Evolutionary conservation across 1,139 yeast species (phyloP), one percentile per base, ranked within the genome.

Genomic region (Diutina pseudorugosa): DNA sequence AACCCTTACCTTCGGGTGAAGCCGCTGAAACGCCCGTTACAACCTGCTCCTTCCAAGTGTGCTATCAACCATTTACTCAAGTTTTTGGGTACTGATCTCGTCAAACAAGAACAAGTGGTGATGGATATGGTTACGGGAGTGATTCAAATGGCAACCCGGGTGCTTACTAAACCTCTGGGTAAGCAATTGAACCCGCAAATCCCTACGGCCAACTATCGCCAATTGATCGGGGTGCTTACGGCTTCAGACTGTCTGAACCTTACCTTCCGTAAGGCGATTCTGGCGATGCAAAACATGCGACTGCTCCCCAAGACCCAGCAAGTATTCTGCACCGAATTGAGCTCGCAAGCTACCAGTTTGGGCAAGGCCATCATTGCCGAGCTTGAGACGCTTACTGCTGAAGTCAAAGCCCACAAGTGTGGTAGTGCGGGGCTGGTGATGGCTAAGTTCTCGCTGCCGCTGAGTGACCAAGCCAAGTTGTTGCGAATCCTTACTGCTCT

Each of bases 391-490:
- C 71, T 90, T 52, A 36, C 48, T 1, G 51, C 52, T 9, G 50
- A 52, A 18, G 55, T 52, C 20, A 51, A 48, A 21, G 59, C 66
- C 33, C 58, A 30, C 36, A 30, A 30, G 36, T 30, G 36, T 30
- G 36, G 36, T 12, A 60, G 60, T 4, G 41, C 27, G 18, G 25
- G 25, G 18, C 79, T 77, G 52, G 66, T 77, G 1, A 73, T 90
- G 57, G 71, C 80, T 18, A 80, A 80, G 59, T 89, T 91, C 61
- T 85, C 94, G 16, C 82, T 91, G 0, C 81, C 91, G 2, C 82
- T 88, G 51, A 86, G 96, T 0, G 90, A 86, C 56, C 98, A 91
- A 65, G 89, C 97, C 9, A 90, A 90, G 61, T 69, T 93, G 20
- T 71, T 93, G 55, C 75, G 96, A 53, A 83, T 90, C 5, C 72